Evolutionary conservation across 2,329 filamentous ascomycete genomes (phyloP).

Genomic region (Thermomyces lanuginosus): DNA sequence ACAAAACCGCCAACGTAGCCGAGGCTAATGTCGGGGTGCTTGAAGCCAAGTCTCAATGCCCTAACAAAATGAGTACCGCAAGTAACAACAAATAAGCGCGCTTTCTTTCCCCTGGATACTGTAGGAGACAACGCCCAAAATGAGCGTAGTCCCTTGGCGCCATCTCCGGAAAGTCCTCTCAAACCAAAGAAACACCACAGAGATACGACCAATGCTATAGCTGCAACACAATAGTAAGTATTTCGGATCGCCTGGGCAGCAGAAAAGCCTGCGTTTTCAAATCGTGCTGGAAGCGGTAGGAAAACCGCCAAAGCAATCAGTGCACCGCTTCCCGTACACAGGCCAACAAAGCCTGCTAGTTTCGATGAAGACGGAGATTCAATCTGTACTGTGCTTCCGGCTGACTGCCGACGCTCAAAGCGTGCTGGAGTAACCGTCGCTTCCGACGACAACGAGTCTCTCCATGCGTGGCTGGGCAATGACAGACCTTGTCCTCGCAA

Average conservation of each 20-base stretch:
- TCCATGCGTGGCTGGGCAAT: constrained; percentile 20
- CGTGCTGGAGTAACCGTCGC: constrained; percentile 41
- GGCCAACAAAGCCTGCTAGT: constrained; percentile 75
- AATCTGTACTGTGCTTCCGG: constrained; percentile 4
- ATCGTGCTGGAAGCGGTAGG: constrained; percentile 68
- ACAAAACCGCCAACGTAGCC: constrained; percentile 92
- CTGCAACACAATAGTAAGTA: constrained; percentile 76
- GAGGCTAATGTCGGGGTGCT: constrained; percentile 61
- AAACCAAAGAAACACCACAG: constrained; percentile 66
- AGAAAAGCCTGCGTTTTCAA: constrained; percentile 56
- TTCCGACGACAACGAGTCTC: constrained; percentile 42
- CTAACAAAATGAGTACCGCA: too few relatives aligned
- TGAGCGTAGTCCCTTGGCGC: constrained; percentile 54
- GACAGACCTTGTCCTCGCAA: too few relatives aligned
- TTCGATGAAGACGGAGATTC: constrained; percentile 36
- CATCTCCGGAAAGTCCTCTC: constrained; percentile 50
- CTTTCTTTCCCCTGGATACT: constrained; percentile 24
- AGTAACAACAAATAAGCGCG: constrained; percentile 45
- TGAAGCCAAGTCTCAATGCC: constrained; percentile 55
- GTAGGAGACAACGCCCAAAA: constrained; percentile 20
- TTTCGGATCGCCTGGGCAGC: constrained; percentile 59
- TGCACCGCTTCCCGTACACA: constrained; percentile 85
- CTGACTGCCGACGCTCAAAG: constrained; percentile 14
- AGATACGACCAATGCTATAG: constrained; percentile 54
- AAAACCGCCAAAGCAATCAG: constrained; percentile 69